phyloP scores from a whole-genome alignment of 176 grass and related monocot genomes.

The Miscanthus lutarioriparius region DNA sequence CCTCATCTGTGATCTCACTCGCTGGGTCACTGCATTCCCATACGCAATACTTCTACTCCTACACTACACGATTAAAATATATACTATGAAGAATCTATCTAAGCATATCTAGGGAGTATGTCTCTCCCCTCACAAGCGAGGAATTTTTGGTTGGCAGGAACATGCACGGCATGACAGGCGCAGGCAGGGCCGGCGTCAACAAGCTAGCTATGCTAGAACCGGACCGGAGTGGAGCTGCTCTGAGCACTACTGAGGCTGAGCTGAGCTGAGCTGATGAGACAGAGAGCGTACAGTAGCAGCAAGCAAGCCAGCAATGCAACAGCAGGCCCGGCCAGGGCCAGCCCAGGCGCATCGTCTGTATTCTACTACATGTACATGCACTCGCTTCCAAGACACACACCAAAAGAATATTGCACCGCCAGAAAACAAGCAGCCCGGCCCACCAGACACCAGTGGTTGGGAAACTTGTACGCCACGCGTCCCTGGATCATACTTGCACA shows the following conservation, averaged over 20 bases:
- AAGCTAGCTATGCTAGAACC: background rate
- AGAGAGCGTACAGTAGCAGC: too few relatives aligned
- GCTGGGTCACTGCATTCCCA: background rate
- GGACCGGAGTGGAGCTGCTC: background rate
- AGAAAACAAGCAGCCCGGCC: slow-evolving; percentile 22
- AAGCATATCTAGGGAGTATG: background rate
- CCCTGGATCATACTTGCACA: background rate
- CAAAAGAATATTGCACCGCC: slow-evolving; percentile 49
- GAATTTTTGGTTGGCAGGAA: slow-evolving; percentile 36
- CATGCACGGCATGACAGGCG: slow-evolving; percentile 43
- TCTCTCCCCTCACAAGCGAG: slow-evolving; percentile 3
- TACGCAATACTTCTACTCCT: background rate
- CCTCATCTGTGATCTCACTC: slow-evolving; percentile 26
- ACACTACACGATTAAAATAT: background rate
- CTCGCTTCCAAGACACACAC: slow-evolving; percentile 44
- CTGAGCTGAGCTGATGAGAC: background rate
- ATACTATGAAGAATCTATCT: background rate
- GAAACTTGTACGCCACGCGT: background rate
- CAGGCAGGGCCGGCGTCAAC: slow-evolving; percentile 40
- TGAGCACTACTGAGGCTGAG: background rate
- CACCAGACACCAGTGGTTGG: background rate
- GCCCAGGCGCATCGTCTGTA: slow-evolving; percentile 22
- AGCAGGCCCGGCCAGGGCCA: background rate
- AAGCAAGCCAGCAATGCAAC: slow-evolving; percentile 12
- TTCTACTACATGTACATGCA: background rate